Evolutionary conservation across 2,329 filamentous ascomycete species (phyloP), one percentile per base, ranked within the genome.

Genomic region (Basipetospora sp.): DNA sequence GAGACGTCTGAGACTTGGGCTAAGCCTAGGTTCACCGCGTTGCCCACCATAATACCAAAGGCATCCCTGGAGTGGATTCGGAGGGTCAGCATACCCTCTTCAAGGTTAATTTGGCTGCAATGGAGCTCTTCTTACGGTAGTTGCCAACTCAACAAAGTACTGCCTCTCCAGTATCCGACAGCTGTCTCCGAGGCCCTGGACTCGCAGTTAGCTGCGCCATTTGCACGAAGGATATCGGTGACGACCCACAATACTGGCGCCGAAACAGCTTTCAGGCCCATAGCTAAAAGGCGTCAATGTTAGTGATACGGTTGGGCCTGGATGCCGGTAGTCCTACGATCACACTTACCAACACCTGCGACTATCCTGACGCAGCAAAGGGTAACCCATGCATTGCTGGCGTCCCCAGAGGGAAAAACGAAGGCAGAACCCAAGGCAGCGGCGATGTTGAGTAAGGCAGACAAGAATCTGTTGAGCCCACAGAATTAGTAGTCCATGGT

Each of bases 221-320:
- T n/a, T n/a, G n/a, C n/a, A n/a, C n/a, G n/a, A n/a, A n/a, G n/a
- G n/a, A n/a, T n/a, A n/a, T n/a, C n/a, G n/a, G n/a, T n/a, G n/a
- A n/a, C n/a, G n/a, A n/a, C n/a, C n/a, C n/a, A n/a, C 3, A 67
- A 51, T 13, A 66, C 63, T 1, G 63, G 59, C 0, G 63, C 62
- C 27, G 61, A 66, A 26, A 65, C 62, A 1, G 64, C 63, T 42
- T 66, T 66, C 18, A 67, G 54, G 0, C 63, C 63, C 63, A 67
- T 67, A 1, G 59, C 63, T 55, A 32, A 3, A 2, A 55, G 55
- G 34, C 55, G 56, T 6, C 56, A 27, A 1, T 54, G 42, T 13
- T 56, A 52, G 0, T 56, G 48, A 3, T 43, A 47, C 18, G 60
- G 45, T 1, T 61, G 41, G 4, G 48, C 39, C 16, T 48, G 31